Evolutionary conservation across 371 early-diverging fungal genomes (phyloP).

Genomic region (Syncephalastrum monosporum): DNA sequence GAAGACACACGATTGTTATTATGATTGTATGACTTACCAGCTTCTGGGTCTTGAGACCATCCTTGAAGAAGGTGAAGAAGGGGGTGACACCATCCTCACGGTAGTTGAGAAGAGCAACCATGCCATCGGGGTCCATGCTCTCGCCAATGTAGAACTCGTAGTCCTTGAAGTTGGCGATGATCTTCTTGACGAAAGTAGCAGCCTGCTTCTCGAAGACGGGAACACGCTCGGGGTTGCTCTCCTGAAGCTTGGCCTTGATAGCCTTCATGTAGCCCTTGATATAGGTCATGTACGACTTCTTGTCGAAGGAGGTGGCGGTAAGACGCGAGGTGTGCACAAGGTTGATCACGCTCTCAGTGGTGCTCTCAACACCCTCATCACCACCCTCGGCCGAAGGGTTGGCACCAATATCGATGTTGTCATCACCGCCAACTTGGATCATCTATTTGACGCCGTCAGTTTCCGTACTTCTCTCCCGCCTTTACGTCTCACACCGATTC

Average conservation of each 20-base stretch:
- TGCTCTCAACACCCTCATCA: constrained; percentile 66
- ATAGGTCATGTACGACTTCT: constrained; percentile 90
- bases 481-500: neutral
- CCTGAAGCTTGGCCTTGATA: constrained; percentile 60
- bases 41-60: constrained; percentile 83
- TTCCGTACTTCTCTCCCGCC: neutral
- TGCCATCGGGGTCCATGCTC: constrained; percentile 86
- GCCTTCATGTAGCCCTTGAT: constrained; percentile 94
- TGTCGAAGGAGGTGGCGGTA: constrained; percentile 77
- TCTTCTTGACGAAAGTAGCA: constrained; percentile 71
- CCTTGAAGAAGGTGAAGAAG: constrained; percentile 91
- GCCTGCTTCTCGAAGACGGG: constrained; percentile 71
- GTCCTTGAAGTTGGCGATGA: constrained; percentile 80
- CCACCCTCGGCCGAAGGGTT: constrained; percentile 92
- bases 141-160: constrained; percentile 93
- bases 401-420: constrained; percentile 90
- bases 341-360: constrained; percentile 75
- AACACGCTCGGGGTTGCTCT: constrained; percentile 68
- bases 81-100: constrained; percentile 92
- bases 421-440: constrained; percentile 64
- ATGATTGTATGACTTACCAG: constrained; percentile 32
- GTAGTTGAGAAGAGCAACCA: constrained; percentile 92
- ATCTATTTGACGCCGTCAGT: constrained; percentile 25
- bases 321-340: constrained; percentile 85
- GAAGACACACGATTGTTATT: neutral